Base-by-base conservation (phyloP, 352 stramenopile genomes). In the Phytophthora hibernalis region DNA sequence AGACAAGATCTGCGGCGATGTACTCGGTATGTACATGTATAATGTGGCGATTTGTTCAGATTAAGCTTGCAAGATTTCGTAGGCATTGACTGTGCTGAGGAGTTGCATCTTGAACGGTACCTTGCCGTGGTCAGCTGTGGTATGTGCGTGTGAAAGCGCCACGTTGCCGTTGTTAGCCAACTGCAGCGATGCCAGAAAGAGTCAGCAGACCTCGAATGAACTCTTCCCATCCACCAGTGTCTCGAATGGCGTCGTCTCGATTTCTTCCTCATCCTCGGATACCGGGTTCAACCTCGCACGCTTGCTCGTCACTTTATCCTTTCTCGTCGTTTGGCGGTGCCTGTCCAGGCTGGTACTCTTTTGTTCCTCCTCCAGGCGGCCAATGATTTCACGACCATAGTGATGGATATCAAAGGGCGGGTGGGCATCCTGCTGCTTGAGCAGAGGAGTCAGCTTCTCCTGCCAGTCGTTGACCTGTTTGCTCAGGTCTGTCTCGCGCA, bases 91-190 rank as follows among this genome's bases (percentile, higher is more conserved):
- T 2, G 79, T 89, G 28, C 70, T 78, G 35, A 91, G 80, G 51
- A 93, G 43, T 50, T 87, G 66, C 82, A 93, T 93, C 68, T 87
- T 37, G 57, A 93, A 90, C 10, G 85, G 85, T 61, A 90, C 74
- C 12, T 59, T 63, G 7, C 31, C 65, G 44, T 91, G 82, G 11
- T 95, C 82, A 5, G 74, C 67, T 9, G 80, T 80, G 5, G 76
- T 93, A 31, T 82, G 75, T 30, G 72, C 87, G 56, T 97, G 90
- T 16, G 87, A 72, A 26, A 97, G 77, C 38, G 83, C 74, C 20
- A 97, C 85, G 65, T 96, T 97, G 7, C 91, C 91, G 47, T 79
- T 96, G 72, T 97, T 97, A 16, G 91, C 91, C 18, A 98, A 84
- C 78, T 98, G 92, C 47, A 98, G 69, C 11, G 89, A 96, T 15